These are phyloP conservation scores for Linum usitatissimum DNA, from an alignment of 345 rosid species.

Conservation along the genomic window DNA sequence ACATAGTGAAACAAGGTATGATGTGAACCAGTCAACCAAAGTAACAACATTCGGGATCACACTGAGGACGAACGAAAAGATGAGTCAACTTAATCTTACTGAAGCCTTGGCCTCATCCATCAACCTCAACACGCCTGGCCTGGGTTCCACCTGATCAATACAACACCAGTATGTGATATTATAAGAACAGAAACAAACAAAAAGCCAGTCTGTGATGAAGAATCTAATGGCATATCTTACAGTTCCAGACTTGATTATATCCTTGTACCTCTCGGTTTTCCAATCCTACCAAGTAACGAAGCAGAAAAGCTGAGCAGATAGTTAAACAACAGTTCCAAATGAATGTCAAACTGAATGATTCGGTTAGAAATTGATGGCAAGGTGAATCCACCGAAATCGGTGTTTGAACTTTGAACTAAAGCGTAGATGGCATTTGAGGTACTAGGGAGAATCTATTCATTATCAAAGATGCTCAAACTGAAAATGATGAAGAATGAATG, in stretches of 20 bases:
- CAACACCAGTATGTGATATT: slow-evolving; percentile 3
- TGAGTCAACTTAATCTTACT: slow-evolving; percentile 32
- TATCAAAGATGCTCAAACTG: neutral
- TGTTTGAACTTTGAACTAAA: too few relatives aligned
- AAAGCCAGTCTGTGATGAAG: neutral
- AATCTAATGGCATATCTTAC: slow-evolving; percentile 30
- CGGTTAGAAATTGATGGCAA: too few relatives aligned
- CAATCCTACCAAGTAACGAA: slow-evolving; percentile 48
- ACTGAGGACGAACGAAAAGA: too few relatives aligned
- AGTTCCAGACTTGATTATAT: slow-evolving; percentile 84
- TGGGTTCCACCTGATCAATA: slow-evolving; percentile 61
- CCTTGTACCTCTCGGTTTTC: slow-evolving; percentile 93
- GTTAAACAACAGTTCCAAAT: too few relatives aligned
- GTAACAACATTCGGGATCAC: neutral
- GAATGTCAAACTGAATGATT: neutral
- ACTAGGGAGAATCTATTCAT: too few relatives aligned
- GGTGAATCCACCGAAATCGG: too few relatives aligned
- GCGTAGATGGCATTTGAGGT: too few relatives aligned
- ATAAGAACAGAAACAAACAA: neutral
- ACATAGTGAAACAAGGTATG: neutral
- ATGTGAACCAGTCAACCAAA: neutral
- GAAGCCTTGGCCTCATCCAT: slow-evolving; percentile 94
- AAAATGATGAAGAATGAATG: neutral
- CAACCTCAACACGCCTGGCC: slow-evolving; percentile 81
- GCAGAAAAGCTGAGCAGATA: neutral